Evolutionary conservation across 192 early-diverging fungal genomes (phyloP).

Genomic region (Coemansia sp.): DNA sequence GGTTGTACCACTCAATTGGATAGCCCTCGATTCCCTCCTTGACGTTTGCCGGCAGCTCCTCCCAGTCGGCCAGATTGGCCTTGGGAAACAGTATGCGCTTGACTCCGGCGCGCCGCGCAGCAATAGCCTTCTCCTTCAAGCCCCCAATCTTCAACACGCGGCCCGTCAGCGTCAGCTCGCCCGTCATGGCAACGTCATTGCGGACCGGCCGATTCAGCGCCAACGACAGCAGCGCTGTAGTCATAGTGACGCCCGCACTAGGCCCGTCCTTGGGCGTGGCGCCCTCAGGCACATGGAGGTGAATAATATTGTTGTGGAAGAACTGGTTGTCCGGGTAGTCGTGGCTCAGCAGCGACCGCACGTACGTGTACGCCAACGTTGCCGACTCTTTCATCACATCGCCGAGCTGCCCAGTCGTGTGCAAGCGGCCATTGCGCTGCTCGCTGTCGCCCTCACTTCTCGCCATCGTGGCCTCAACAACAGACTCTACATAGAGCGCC

Average conservation of each 20-base stretch:
- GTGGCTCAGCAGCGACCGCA: conserved; percentile 75
- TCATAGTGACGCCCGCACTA: conserved; percentile 93
- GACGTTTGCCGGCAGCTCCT: conserved; percentile 88
- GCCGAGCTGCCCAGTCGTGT: conserved; percentile 93
- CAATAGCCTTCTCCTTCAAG: conserved; percentile 96
- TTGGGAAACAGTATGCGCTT: conserved; percentile 87
- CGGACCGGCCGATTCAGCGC: conserved; percentile 75
- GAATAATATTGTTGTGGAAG: conserved; percentile 86
- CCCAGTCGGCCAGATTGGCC: conserved; percentile 90
- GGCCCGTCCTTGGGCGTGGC: conserved; percentile 98
- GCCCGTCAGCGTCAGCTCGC: conserved; percentile 95
- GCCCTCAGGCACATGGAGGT: conserved; percentile 96
- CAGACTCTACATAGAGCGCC: conserved; percentile 92
- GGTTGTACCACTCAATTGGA: conserved; percentile 80
- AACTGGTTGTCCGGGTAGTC: conserved; percentile 83
- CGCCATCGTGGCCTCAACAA: conserved; percentile 74
- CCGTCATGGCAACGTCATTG: conserved; percentile 94
- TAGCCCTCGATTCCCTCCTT: conserved; percentile 83
- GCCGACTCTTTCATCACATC: conserved; percentile 99
- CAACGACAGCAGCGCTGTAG: conserved; percentile 88
- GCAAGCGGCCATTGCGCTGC: conserved; percentile 58
- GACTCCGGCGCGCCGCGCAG: conserved; percentile 90
- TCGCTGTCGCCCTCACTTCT: conserved; percentile 15
- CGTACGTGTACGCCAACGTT: conserved; percentile 94
- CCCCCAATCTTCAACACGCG: conserved; percentile 98